phyloP scores from a whole-genome alignment of 192 early-diverging fungal genomes.

The Umbelopsis isabellina region DNA sequence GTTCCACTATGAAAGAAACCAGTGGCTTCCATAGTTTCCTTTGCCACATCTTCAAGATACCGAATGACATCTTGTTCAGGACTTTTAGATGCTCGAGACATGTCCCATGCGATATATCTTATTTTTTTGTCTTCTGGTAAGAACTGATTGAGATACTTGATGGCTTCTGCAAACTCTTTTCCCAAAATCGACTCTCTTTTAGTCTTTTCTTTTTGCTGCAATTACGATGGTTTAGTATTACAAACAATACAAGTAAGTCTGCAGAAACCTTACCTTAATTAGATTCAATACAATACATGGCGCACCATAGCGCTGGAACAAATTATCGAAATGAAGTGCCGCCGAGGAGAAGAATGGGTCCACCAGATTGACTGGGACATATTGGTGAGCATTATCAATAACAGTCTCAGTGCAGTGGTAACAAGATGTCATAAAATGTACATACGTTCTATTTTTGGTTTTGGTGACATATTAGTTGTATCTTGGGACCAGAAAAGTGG shows the following conservation, averaged over 20 bases:
- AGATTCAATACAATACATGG: constrained; percentile 94
- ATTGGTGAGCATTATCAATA: background rate
- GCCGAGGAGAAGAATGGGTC: constrained; percentile 95
- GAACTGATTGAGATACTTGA: constrained; percentile 90
- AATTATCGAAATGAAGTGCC: constrained; percentile 90
- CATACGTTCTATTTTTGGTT: constrained; percentile 80
- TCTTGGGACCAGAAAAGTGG: constrained; percentile 97
- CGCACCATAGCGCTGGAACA: constrained; percentile 89
- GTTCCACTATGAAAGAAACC: constrained; percentile 93
- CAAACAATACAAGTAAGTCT: background rate
- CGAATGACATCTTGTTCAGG: constrained; percentile 88
- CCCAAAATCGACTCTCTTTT: constrained; percentile 85
- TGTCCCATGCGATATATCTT: constrained; percentile 95
- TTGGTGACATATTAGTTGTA: constrained; percentile 87
- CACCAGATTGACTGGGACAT: constrained; percentile 69
- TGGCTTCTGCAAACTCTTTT: constrained; percentile 80
- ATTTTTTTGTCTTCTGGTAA: constrained; percentile 80
- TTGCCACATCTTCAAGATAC: constrained; percentile 84
- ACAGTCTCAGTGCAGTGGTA: background rate
- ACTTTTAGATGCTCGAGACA: constrained; percentile 95
- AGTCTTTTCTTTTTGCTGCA: constrained; percentile 83
- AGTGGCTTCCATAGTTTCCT: constrained; percentile 82
- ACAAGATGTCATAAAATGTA: background rate
- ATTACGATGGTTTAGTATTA: background rate
- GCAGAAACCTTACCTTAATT: constrained; percentile 66